Evolutionary conservation across 1,284 basidiomycete genomes (phyloP), one percentile per base, ranked within the genome.

Genomic region (Boletellus sp.): DNA sequence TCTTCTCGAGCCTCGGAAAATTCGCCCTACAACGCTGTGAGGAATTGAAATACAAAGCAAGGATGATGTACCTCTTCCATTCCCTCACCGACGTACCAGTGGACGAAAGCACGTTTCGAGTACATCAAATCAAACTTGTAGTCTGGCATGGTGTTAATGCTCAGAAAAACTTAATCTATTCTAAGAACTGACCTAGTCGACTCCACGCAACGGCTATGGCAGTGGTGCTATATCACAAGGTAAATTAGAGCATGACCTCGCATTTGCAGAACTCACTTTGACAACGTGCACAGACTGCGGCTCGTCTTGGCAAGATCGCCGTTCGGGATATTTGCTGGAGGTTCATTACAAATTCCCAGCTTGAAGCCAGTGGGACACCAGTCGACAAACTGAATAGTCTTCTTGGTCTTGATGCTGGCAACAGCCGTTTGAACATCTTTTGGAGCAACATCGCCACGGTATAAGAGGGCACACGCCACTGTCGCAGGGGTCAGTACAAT

Each of bases 351-450:
- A 71, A 98, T 91, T 69, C 94, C 94, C 55, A 95, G 84, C 82
- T 96, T 95, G 88, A 97, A 83, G 68, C 94, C 82, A 54, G 94
- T 97, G 40, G 94, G 93, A 74, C 95, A 98, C 95, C 95, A 99
- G 70, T 99, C 95, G 54, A 94, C 91, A 61, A 94, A 94, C 68
- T 96, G 94, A 64, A 99, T 97, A 25, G 93, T 94, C 59, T 87
- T 84, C 80, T 94, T 95, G 52, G 94, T 97, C 81, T 95, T 97
- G 77, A 98, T 92, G 61, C 81, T 87, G 46, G 90, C 85, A 57
- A 98, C 90, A 49, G 95, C 94, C 50, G 90, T 84, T 61, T 94
- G 91, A 64, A 88, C 90, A 68, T 98, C 95, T 79, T 97, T 97
- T 62, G 94, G 93, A 41, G 95, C 94, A 57, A 98, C 94, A 67